These are phyloP conservation scores for Fomitopsis pulvina DNA, from an alignment of 768 basidiomycete genomes.

Conservation along the genomic window DNA sequence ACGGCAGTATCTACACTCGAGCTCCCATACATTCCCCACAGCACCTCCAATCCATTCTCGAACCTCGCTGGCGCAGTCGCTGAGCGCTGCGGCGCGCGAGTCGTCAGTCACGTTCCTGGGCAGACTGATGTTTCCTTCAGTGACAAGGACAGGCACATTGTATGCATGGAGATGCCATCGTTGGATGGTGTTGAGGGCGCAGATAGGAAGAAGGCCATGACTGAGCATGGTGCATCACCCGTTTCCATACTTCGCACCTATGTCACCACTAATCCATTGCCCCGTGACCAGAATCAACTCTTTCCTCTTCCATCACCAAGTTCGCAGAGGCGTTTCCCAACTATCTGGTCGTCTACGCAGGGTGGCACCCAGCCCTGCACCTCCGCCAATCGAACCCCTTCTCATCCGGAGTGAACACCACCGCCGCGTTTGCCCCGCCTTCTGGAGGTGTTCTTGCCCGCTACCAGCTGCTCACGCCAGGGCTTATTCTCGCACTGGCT, in stretches of 20 bases:
- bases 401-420: slow-evolving; percentile 14
- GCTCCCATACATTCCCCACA: slow-evolving; percentile 49
- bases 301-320: slow-evolving; percentile 37
- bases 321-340: slow-evolving; percentile 46
- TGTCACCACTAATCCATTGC: background rate
- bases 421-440: slow-evolving; percentile 14
- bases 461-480: slow-evolving; percentile 76
- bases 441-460: slow-evolving; percentile 60
- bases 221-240: slow-evolving; percentile 41
- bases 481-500: slow-evolving; percentile 59
- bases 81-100: slow-evolving; percentile 45
- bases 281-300: slow-evolving; percentile 13
- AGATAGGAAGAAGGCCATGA: slow-evolving; percentile 41
- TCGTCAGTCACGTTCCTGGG: slow-evolving; percentile 25
- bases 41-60: slow-evolving; percentile 22
- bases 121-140: slow-evolving; percentile 11
- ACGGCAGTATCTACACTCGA: slow-evolving; percentile 51
- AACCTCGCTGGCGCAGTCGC: slow-evolving; percentile 39
- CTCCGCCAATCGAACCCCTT: slow-evolving; percentile 35
- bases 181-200: slow-evolving; percentile 33
- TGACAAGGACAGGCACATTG: slow-evolving; percentile 45
- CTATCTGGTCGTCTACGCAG: slow-evolving; percentile 63
- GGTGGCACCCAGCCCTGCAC: slow-evolving; percentile 34
- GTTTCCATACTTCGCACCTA: background rate
- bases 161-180: slow-evolving; percentile 49